Evolutionary conservation across 176 grass and related monocot genomes (phyloP).

Genomic region (Triticum monococcum): DNA sequence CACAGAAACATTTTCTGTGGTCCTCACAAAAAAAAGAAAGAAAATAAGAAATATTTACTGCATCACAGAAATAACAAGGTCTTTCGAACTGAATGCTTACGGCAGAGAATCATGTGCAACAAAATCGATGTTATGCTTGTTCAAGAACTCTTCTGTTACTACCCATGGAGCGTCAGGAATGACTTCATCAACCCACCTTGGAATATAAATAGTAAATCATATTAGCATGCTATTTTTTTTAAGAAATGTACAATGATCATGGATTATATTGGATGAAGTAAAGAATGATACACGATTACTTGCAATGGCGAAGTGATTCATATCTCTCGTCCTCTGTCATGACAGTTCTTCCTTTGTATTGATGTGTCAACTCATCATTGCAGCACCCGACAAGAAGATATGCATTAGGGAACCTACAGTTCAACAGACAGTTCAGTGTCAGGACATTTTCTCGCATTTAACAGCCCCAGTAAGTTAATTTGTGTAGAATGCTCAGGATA

Average conservation of each 20-base stretch:
- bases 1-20: neutral
- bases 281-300: conserved; percentile 43
- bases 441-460: neutral
- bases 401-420: conserved; percentile 77
- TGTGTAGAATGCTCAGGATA: neutral
- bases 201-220: conserved; percentile 19
- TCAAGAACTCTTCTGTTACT: conserved; percentile 73
- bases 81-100: conserved; percentile 53
- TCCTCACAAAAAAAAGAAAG: neutral
- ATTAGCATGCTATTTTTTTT: neutral
- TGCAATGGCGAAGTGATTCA: conserved; percentile 95
- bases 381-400: conserved; percentile 86
- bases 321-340: conserved; percentile 85
- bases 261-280: neutral
- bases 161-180: conserved; percentile 98
- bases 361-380: conserved; percentile 83
- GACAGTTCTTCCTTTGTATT: conserved; percentile 84
- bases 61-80: neutral
- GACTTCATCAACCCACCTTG: conserved; percentile 92
- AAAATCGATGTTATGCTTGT: conserved; percentile 88
- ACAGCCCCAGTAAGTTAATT: neutral
- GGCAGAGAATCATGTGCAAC: conserved; percentile 90
- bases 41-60: neutral
- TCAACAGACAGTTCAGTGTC: conserved; percentile 29
- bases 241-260: neutral